phyloP scores from a whole-genome alignment of 2,329 filamentous ascomycete species.

The Emmonsiellopsis sp. region DNA sequence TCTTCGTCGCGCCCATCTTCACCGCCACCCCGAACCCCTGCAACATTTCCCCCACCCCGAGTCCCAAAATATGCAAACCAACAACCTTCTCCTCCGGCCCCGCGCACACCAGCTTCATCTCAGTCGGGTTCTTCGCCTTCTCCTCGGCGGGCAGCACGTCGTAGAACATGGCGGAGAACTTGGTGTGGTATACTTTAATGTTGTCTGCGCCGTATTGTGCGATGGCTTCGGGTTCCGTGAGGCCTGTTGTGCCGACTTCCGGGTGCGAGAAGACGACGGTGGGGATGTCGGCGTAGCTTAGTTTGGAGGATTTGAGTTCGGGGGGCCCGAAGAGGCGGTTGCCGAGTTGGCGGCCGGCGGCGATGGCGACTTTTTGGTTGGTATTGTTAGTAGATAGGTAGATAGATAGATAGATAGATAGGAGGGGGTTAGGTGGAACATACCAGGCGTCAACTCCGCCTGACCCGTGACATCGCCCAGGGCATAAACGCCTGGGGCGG shows the following conservation, averaged over 20 bases:
- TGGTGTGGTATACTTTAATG: slow-evolving; percentile 41
- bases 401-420: neutral
- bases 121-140: slow-evolving; percentile 40
- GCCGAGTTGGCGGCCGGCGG: slow-evolving; percentile 40
- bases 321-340: slow-evolving; percentile 41
- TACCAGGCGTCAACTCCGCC: slow-evolving; percentile 42
- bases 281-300: slow-evolving; percentile 42
- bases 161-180: slow-evolving; percentile 42
- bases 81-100: slow-evolving; percentile 42
- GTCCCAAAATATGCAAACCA: slow-evolving; percentile 41
- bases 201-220: slow-evolving; percentile 40
- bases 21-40: slow-evolving; percentile 67
- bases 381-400: neutral
- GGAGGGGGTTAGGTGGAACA: slow-evolving; percentile 3
- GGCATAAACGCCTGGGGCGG: slow-evolving; percentile 38
- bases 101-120: slow-evolving; percentile 42
- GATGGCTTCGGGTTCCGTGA: slow-evolving; percentile 41
- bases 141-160: slow-evolving; percentile 38
- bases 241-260: slow-evolving; percentile 39
- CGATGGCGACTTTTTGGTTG: slow-evolving; percentile 36
- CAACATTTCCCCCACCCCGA: slow-evolving; percentile 54
- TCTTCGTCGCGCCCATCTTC: slow-evolving; percentile 73
- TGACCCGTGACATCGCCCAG: slow-evolving; percentile 44
- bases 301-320: slow-evolving; percentile 33
- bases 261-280: slow-evolving; percentile 46